phyloP scores from a whole-genome alignment of 1,284 basidiomycete species.

The Rhodofomes roseus region DNA sequence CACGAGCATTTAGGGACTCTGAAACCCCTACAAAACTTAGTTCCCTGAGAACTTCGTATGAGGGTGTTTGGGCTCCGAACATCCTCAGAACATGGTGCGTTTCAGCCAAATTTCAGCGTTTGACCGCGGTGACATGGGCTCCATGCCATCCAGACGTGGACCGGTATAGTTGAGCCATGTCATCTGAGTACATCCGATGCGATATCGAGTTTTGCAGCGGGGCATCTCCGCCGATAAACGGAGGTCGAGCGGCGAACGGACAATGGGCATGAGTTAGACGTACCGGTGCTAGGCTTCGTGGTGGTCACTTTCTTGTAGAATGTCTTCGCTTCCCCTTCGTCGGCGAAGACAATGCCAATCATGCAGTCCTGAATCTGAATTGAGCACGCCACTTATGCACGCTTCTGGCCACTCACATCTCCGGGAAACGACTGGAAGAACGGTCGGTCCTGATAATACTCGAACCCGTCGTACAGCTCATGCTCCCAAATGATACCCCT shows the following conservation, averaged over 20 bases:
- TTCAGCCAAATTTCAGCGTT: too few relatives aligned
- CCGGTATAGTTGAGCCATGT: too few relatives aligned
- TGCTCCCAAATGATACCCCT: constrained; percentile 93
- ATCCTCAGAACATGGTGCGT: too few relatives aligned
- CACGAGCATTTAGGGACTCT: too few relatives aligned
- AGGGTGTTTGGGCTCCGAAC: too few relatives aligned
- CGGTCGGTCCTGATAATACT: constrained; percentile 83
- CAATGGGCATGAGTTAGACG: constrained; percentile 10
- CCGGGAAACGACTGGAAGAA: constrained; percentile 95
- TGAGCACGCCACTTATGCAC: neutral
- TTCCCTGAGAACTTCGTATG: too few relatives aligned
- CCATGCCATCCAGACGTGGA: too few relatives aligned
- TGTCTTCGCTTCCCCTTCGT: constrained; percentile 84
- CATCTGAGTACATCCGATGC: too few relatives aligned
- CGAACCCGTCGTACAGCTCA: constrained; percentile 84
- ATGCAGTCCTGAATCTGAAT: constrained; percentile 63
- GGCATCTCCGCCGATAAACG: too few relatives aligned
- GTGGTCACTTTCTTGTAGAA: constrained; percentile 86
- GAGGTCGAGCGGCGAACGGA: constrained; percentile 1
- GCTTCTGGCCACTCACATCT: constrained; percentile 66
- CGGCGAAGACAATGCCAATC: constrained; percentile 89
- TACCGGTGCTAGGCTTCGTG: constrained; percentile 58
- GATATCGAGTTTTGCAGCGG: too few relatives aligned
- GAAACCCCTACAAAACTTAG: too few relatives aligned
- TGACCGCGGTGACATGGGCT: too few relatives aligned